Evolutionary conservation across 257 asterid genomes (phyloP).

Genomic region (Nicotiana benthamiana): DNA sequence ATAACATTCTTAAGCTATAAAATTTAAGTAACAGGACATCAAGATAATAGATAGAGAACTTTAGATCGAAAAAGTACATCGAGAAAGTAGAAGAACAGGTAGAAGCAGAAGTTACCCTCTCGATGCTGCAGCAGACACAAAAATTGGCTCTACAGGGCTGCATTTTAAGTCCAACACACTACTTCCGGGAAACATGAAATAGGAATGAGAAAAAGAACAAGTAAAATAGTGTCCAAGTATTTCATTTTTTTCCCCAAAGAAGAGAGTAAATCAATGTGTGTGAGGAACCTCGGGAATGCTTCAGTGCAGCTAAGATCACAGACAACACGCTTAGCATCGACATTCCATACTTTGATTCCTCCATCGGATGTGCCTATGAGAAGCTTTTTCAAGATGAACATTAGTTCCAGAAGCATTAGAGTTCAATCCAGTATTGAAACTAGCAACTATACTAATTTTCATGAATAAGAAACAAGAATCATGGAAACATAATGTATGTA

Average conservation of each 20-base stretch:
- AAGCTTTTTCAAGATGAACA: conserved; percentile 58
- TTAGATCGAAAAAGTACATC: neutral
- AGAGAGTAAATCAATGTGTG: conserved; percentile 10
- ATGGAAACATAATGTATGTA: conserved; percentile 2
- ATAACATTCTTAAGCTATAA: neutral
- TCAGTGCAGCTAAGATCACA: conserved; percentile 74
- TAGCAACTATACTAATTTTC: conserved; percentile 7
- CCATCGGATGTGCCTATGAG: conserved; percentile 98
- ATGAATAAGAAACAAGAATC: conserved; percentile 10
- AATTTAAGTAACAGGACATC: neutral
- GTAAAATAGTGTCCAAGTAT: conserved; percentile 6
- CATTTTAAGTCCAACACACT: conserved; percentile 95
- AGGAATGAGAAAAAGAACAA: neutral
- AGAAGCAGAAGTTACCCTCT: conserved; percentile 42
- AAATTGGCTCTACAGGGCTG: conserved; percentile 98
- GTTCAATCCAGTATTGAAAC: conserved; percentile 19
- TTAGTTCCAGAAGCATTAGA: conserved; percentile 25
- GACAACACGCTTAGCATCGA: conserved; percentile 89
- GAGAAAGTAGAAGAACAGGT: conserved; percentile 3
- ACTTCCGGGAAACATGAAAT: conserved; percentile 24
- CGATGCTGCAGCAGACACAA: conserved; percentile 96
- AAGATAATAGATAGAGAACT: neutral
- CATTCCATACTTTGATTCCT: conserved; percentile 97
- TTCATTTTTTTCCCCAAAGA: conserved; percentile 13
- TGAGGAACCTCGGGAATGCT: conserved; percentile 71